Base-by-base conservation (phyloP, 495 filamentous ascomycete species). In the Pseudomonodictys pantanalensis region DNA sequence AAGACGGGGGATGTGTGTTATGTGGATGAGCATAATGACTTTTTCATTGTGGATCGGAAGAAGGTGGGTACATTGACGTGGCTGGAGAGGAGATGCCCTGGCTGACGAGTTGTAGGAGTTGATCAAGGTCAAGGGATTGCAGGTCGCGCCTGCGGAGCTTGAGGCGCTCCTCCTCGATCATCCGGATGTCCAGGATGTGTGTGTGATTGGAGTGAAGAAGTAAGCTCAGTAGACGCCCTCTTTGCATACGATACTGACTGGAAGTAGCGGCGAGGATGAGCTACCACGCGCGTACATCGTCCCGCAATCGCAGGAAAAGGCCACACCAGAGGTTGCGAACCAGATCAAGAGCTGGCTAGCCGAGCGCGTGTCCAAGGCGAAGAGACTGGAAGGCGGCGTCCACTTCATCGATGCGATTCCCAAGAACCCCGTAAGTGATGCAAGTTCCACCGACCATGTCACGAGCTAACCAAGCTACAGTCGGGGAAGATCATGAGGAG, bases 21-120 rank as follows among this genome's bases (percentile, higher is more conserved):
- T 53, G 50, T 67, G 15, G 64, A 73, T 49, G 43, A 71, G 46
- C 43, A 68, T 4, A 69, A 71, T n/a, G 48, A 62, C 24, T 65
- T 74, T 38, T 70, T 65, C 52, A 74, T 77, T 26, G 72, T 77
- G 10, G 74, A 77, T 54, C 64, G 74, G 24, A 73, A 66, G 60
- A 76, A 76, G 69, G 71, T 66, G 44, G 32, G 66, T 51, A 10
- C 12, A 22, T 8, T 28, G 29, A 24, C n/a, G n/a, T 18, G 22
- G 6, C 2, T 12, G 1, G 41, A 15, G 35, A 24, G 6, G 30
- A 43, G 6, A 43, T 2, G 20, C 3, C 15, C 26, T 44, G 10
- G 48, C 26, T 45, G 48, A 52, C 24, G 12, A 52, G 55, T 22
- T 28, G 5, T 47, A 71, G 69, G 73, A 75, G 33, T 61, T 75